Evolutionary conservation across 2,329 filamentous ascomycete species (phyloP), one percentile per base, ranked within the genome.

Genomic region (Colletotrichum sp.): DNA sequence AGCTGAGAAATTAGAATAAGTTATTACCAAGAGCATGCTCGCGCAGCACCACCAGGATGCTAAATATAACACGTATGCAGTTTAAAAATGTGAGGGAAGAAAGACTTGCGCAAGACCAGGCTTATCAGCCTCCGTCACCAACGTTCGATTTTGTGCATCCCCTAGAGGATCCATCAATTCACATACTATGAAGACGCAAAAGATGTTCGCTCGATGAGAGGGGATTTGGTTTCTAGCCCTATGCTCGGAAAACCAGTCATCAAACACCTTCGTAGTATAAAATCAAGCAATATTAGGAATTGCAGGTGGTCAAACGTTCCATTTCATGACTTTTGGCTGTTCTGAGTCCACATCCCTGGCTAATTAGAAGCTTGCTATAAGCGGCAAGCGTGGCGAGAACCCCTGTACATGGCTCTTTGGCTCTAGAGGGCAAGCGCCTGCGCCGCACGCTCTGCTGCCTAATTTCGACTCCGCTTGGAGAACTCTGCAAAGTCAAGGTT

Each of bases 231-330:
- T n/a, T 44, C 36, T 10, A 6, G 16, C 36, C 2, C 36, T n/a
- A 44, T 44, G 16, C 36, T 6, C 8, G 36, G 5, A 44, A 2
- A 10, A 18, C 5, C 16, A n/a, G 16, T 44, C 36, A 6, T n/a
- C 8, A 18, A n/a, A 10, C 0, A 44, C 36, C 36, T 2, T 44
- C 0, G 6, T 18, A 44, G 0, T 18, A 44, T n/a, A 18, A 44
- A n/a, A 44, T 44, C 36, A 44, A 44, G 8, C 16, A 44, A 44
- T 6, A 18, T 44, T 10, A 18, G 36, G 36, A 18, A 44, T 18
- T 0, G 36, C 36, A 44, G 36, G 8, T 10, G 16, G 36, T 44
- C 16, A 44, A 39, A 44, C 7, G 16, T 44, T 18, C 16, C 8
- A 44, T 44, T 44, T 44, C 0, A 10, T 44, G 36, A 4, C 16